Base-by-base conservation (phyloP, 495 filamentous ascomycete genomes). In the Alectoria sarmentosa region DNA sequence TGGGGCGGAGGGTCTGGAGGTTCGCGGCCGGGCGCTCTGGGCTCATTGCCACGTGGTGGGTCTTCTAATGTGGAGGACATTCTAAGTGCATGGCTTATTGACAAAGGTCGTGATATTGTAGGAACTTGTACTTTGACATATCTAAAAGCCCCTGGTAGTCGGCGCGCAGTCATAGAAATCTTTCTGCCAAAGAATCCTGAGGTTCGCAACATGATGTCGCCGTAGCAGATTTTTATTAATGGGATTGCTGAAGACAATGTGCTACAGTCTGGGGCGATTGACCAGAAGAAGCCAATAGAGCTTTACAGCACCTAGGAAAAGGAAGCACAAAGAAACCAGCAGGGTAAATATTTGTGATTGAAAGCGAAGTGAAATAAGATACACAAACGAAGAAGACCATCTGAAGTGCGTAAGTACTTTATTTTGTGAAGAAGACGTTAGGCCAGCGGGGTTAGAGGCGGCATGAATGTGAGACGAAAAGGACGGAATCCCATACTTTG, bases 21-120 rank as follows among this genome's bases (percentile, higher is more conserved):
- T 15, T 66, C 34, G 41, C 67, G 67, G n/a, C 32, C 52, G 4
- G 65, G 69, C 2, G 41, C 62, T 23, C 62, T 49, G 19, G 69
- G 69, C 38, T 58, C 55, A 38, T 68, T 66, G 54, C 69, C 67
- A 59, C 64, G 60, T 37, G 65, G 67, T 61, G 69, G 63, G 26
- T 67, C 58, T 57, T 68, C 36, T 2, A 69, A 60, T 11, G 64
- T 64, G 14, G 65, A 67, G 30, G 48, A 65, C 1, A 41, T 58
- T 17, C 56, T 42, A 14, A 67, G 28, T 13, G 17, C 15, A 19
- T 37, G 49, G 55, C 42, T 42, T 30, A 41, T 67, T 32, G 65
- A 56, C 15, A 65, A 21, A 39, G 26, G 36, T 11, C 61, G 23
- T 28, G 23, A 28, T 21, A 55, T 44, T n/a, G 34, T 5, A 49